Evolutionary conservation across 2,329 filamentous ascomycete species (phyloP), one percentile per base, ranked within the genome.

Genomic region (Cladosporium velox): DNA sequence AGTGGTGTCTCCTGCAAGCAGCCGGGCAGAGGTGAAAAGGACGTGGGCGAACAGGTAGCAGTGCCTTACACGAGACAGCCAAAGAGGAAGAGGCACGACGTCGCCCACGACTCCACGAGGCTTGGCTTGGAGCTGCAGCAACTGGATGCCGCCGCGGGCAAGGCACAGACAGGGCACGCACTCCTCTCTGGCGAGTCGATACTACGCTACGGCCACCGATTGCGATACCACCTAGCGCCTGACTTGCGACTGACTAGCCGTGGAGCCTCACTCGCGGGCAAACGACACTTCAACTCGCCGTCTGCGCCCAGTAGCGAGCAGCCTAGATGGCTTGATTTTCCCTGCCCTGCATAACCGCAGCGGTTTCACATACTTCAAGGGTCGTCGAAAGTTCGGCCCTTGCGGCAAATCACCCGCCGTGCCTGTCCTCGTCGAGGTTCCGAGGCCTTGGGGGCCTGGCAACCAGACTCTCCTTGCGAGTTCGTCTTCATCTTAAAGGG

Each of bases 331-430:
- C 51, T 57, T 32, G 61, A 47, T 21, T 64, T 57, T 57, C 28
- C 28, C 28, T 30, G 28, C 61, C 61, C 61, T 64, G 61, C 61
- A 64, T 64, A 24, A 47, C 61, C 61, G 34, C 24, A 51, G 32
- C 61, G 51, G 61, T 64, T 64, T 64, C 61, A 64, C 51, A 57
- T 58, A 58, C 55, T 62, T 54, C 44, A 51, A 63, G 61, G 61
- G 61, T 64, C 41, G 41, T 47, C 61, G 51, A 57, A 64, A 64
- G 61, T 64, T 59, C 61, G 35, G 61, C 61, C 61, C 61, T 64
- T 64, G 61, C 51, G 61, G 61, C 61, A 64, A 57, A 30, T 59
- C 57, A 32, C 10, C 34, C 57, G 24, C 26, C 38, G 57, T 59
- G 57, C 57, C 57, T 59, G 57, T 59, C 34, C 35, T 30, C 21